Conservation (phyloP, 2,329 filamentous ascomycete genomes). For the Aureobasidium sp. region DNA sequence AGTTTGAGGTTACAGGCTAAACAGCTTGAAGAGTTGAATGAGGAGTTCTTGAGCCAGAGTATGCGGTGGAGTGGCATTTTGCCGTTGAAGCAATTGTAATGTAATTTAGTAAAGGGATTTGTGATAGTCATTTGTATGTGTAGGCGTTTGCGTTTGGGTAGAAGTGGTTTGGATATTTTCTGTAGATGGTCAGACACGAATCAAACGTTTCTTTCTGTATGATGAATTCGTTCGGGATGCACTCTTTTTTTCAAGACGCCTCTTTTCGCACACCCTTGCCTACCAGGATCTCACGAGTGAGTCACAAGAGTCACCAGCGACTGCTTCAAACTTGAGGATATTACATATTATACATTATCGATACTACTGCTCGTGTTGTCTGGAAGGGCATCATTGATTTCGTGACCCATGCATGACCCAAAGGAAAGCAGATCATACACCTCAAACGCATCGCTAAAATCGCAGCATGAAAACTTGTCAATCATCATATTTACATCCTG, state of each 20-base stretch:
- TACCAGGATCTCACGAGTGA: background rate
- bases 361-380: background rate
- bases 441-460: background rate
- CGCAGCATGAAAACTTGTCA: background rate
- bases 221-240: background rate
- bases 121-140: background rate
- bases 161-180: background rate
- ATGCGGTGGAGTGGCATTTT: slow-evolving; percentile 16
- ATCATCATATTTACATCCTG: background rate
- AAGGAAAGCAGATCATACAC: background rate
- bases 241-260: no score
- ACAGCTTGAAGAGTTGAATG: slow-evolving; percentile 20
- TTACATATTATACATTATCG: background rate
- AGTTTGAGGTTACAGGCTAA: slow-evolving; percentile 19
- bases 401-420: background rate
- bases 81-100: background rate
- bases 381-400: background rate
- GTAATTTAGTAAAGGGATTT: background rate
- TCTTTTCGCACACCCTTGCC: background rate
- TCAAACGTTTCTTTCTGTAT: background rate
- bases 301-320: background rate
- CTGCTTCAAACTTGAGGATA: background rate
- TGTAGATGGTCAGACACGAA: background rate
- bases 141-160: background rate
- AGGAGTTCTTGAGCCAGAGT: slow-evolving; percentile 19